Percentiles rank a stretch among this genome's conserved stretches.
phyloP scores from a whole-genome alignment of 2,329 filamentous ascomycete species.

The Rutstroemia sp. region DNA sequence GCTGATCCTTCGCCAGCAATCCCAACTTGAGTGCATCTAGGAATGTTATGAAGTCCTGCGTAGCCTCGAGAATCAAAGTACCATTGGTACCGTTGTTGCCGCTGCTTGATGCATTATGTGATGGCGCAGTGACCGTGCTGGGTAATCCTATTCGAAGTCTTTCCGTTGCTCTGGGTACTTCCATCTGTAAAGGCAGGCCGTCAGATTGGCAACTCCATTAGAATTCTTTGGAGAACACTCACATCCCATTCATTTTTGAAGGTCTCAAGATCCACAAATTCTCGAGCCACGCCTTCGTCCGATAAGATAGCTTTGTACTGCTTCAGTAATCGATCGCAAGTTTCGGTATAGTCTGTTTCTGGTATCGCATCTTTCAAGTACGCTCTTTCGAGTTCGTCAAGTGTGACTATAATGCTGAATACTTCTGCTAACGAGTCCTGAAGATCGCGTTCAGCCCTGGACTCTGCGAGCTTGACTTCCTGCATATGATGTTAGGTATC shows the following conservation, averaged over 20 bases:
- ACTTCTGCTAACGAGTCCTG: slow-evolving; percentile 95
- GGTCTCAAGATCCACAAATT: slow-evolving; percentile 80
- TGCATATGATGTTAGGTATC: slow-evolving; percentile 31
- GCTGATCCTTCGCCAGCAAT: slow-evolving; percentile 85
- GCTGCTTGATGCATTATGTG: slow-evolving; percentile 36
- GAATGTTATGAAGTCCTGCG: slow-evolving; percentile 97
- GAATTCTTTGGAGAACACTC: slow-evolving; percentile 32
- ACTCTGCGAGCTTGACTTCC: slow-evolving; percentile 90
- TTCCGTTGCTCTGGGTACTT: slow-evolving; percentile 90
- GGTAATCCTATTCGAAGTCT: slow-evolving; percentile 88
- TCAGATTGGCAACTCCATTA: background rate
- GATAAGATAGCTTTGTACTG: slow-evolving; percentile 94
- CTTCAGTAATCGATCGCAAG: slow-evolving; percentile 85
- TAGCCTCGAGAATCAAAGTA: slow-evolving; percentile 76
- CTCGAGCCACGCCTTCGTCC: slow-evolving; percentile 82
- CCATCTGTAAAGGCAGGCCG: slow-evolving; percentile 51
- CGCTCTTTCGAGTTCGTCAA: slow-evolving; percentile 93
- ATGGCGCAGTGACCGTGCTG: slow-evolving; percentile 59
- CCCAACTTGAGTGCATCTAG: slow-evolving; percentile 90
- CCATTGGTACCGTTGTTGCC: slow-evolving; percentile 36
- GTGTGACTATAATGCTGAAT: slow-evolving; percentile 92
- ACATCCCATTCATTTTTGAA: slow-evolving; percentile 94
- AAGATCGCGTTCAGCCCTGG: slow-evolving; percentile 80
- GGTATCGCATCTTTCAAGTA: slow-evolving; percentile 93
- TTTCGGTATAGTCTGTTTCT: slow-evolving; percentile 91